These are phyloP conservation scores for Mucor indicus DNA, from an alignment of 371 early-diverging fungal genomes.

Conservation along the genomic window DNA sequence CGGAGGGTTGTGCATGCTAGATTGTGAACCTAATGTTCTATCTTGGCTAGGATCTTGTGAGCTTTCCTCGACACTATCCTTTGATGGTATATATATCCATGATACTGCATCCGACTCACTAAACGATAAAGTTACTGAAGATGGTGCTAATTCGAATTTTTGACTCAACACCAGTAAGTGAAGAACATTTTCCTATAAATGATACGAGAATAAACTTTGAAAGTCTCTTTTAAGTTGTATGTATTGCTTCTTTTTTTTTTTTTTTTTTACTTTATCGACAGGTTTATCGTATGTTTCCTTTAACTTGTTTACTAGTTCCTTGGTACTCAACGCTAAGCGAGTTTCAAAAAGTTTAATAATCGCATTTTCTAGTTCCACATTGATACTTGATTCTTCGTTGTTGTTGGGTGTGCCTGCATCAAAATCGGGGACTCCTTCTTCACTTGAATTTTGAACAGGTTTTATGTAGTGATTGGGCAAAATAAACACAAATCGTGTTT, in stretches of 20 bases:
- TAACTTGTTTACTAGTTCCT: slow-evolving; percentile 1
- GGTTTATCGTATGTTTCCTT: not conserved
- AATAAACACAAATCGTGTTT: slow-evolving; percentile 36
- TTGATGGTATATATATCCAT: slow-evolving; percentile 5
- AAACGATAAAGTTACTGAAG: slow-evolving; percentile 8
- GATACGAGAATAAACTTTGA: not conserved
- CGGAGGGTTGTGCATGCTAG: too few species aligned
- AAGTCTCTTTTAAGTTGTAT: too few species aligned
- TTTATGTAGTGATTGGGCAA: slow-evolving; percentile 19
- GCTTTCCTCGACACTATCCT: too few species aligned
- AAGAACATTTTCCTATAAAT: slow-evolving; percentile 14
- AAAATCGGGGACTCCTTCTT: not conserved
- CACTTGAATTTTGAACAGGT: not conserved
- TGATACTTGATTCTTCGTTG: not conserved
- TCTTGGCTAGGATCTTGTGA: not conserved
- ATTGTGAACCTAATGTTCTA: not conserved
- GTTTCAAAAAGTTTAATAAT: slow-evolving; percentile 1
- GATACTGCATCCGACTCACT: slow-evolving; percentile 12
- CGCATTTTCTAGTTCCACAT: slow-evolving; percentile 1
- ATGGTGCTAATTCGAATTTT: slow-evolving; percentile 16
- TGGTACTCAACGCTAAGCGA: not conserved
- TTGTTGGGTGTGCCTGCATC: not conserved
- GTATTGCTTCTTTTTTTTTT: too few species aligned
- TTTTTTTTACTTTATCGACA: slow-evolving; percentile 10
- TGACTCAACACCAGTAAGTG: slow-evolving; percentile 24